Conservation (phyloP, 495 filamentous ascomycete species). For the Penicillium manginii region DNA sequence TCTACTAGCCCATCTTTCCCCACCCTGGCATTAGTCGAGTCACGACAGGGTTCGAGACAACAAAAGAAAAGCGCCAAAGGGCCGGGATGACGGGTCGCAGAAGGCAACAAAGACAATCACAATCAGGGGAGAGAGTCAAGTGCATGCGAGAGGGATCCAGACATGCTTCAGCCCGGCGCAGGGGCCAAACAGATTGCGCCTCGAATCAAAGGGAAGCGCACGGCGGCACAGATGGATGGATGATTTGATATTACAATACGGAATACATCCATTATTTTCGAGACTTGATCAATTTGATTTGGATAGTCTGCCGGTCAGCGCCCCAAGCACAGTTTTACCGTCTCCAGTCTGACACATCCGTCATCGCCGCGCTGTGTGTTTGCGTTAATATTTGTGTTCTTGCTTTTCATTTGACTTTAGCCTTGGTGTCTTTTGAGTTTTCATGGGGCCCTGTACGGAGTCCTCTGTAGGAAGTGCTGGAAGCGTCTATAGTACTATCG, state of each 20-base stretch:
- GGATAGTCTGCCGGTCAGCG: neutral
- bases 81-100: slow-evolving; percentile 3
- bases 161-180: slow-evolving; percentile 1
- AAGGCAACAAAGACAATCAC: slow-evolving; percentile 4
- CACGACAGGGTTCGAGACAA: neutral
- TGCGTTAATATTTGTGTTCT: neutral
- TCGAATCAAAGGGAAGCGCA: slow-evolving; percentile 4
- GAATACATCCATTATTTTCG: neutral
- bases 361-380: neutral
- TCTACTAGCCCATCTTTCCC: neutral
- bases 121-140: slow-evolving; percentile 5
- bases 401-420: neutral
- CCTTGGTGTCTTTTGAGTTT: neutral
- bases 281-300: slow-evolving; percentile 1
- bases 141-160: neutral
- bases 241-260: slow-evolving; percentile 2
- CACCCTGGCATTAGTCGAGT: neutral
- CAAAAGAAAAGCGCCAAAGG: slow-evolving; percentile 1
- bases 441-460: neutral
- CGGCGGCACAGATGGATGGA: neutral
- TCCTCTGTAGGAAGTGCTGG: neutral
- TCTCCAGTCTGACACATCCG: neutral
- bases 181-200: slow-evolving; percentile 1
- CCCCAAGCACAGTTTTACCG: neutral
- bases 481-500: neutral